Percentiles rank a stretch among this genome's conserved stretches.
Conservation (phyloP, 2,329 filamentous ascomycete species). For the Sclerotinia subarctica region DNA sequence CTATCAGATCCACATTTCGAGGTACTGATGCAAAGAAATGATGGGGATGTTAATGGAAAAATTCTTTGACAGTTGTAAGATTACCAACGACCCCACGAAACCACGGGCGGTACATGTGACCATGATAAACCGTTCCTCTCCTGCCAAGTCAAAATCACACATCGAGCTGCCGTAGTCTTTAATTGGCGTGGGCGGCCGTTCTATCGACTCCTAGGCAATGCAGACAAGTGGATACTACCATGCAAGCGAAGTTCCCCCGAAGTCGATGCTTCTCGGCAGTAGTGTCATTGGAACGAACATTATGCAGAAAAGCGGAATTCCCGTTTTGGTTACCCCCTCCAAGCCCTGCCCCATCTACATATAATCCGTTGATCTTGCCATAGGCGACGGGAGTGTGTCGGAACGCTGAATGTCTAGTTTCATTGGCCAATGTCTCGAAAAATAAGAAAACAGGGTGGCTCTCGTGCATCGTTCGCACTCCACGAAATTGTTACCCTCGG, state of each 20-base stretch:
- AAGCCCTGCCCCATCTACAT: too few relatives aligned
- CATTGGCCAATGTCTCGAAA: background rate
- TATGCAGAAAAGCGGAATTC: background rate
- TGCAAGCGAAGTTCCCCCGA: conserved; percentile 1
- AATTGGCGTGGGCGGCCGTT: too few relatives aligned
- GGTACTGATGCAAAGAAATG: background rate
- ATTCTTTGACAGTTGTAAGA: too few relatives aligned
- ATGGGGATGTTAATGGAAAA: background rate
- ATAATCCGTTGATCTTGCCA: background rate
- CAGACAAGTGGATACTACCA: background rate
- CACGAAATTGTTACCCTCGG: background rate
- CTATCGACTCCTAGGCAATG: background rate
- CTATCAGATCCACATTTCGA: background rate
- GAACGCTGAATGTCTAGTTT: background rate
- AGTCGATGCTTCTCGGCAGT: background rate
- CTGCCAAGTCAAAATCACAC: background rate
- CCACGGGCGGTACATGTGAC: too few relatives aligned
- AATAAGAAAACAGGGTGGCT: background rate
- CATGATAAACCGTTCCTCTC: too few relatives aligned
- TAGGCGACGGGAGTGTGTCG: background rate
- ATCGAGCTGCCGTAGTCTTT: background rate
- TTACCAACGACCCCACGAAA: too few relatives aligned
- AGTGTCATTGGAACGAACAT: background rate
- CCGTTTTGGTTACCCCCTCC: background rate
- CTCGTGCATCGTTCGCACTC: background rate